Percentiles rank a stretch among this genome's conserved stretches.
Evolutionary conservation across 2,329 filamentous ascomycete genomes (phyloP).

Genomic region (Epichloe typhina): DNA sequence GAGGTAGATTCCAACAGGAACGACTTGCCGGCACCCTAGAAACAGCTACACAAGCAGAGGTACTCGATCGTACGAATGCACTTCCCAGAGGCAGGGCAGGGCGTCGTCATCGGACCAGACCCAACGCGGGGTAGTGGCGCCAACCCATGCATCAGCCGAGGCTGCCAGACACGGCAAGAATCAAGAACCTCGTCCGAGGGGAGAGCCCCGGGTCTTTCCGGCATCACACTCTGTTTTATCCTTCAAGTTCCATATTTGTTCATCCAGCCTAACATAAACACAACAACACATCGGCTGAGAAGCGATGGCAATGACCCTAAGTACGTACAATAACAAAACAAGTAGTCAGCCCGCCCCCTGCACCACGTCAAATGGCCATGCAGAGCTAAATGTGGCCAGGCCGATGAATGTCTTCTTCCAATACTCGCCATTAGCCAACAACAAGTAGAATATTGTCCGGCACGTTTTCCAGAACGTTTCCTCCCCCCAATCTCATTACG

Average conservation of each 20-base stretch:
- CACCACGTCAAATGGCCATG: neutral
- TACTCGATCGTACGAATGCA: neutral
- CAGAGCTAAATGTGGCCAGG: neutral
- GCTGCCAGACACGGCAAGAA: neutral
- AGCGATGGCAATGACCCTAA: slow-evolving; percentile 6
- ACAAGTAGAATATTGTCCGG: neutral
- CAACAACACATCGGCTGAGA: slow-evolving; percentile 6
- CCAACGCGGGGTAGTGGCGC: slow-evolving; percentile 1
- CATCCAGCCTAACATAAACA: slow-evolving; percentile 1
- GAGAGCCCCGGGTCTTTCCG: no score
- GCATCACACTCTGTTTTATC: neutral
- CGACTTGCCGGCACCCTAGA: neutral
- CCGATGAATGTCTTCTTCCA: neutral
- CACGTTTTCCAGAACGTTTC: neutral
- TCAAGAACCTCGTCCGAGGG: neutral
- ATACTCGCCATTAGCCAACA: neutral
- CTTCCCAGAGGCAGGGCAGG: neutral
- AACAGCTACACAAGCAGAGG: neutral
- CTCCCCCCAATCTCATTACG: neutral
- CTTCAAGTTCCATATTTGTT: neutral
- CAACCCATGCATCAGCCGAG: neutral
- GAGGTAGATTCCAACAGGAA: neutral
- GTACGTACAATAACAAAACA: slow-evolving; percentile 2
- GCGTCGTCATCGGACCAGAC: neutral
- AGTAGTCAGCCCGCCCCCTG: neutral